Evolutionary conservation across 1,284 basidiomycete species (phyloP).

Genomic region (Erythrobasidium hasegawianum): DNA sequence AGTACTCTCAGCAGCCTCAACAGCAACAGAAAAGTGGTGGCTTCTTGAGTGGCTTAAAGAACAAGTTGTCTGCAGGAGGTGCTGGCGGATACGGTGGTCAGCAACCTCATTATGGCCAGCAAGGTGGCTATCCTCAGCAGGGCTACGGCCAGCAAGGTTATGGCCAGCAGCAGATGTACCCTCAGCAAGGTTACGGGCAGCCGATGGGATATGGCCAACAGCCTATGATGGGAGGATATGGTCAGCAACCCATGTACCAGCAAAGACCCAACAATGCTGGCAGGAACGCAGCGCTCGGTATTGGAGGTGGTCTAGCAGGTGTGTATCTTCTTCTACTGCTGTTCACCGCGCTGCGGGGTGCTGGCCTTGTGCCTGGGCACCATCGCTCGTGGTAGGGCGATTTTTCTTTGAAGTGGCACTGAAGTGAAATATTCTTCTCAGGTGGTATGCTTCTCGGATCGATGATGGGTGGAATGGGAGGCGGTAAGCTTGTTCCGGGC

Average conservation of each 20-base stretch:
- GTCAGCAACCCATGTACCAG: conserved; percentile 14
- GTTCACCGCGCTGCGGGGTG: conserved; percentile 14
- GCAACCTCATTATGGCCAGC: background rate
- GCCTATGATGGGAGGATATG: conserved; percentile 10
- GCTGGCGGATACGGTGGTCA: background rate
- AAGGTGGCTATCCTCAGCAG: conserved; percentile 5
- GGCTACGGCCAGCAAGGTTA: conserved; percentile 12
- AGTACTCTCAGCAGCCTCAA: conserved; percentile 1
- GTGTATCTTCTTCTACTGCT: too few relatives aligned
- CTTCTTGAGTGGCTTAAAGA: conserved; percentile 1
- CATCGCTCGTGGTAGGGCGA: background rate
- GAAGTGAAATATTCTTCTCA: too few relatives aligned
- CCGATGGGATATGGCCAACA: conserved; percentile 6
- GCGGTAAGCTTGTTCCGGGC: background rate
- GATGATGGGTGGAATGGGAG: conserved; percentile 10
- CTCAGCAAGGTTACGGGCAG: conserved; percentile 6
- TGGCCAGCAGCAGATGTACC: conserved; percentile 11
- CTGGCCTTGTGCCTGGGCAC: background rate
- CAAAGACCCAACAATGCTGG: conserved; percentile 18
- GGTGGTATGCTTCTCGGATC: conserved; percentile 27
- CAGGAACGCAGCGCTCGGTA: conserved; percentile 12
- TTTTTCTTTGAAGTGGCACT: background rate
- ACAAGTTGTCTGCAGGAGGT: conserved; percentile 1
- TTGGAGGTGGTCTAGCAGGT: conserved; percentile 30
- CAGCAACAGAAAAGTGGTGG: conserved; percentile 7